Conservation (phyloP, 768 basidiomycete species). For the Lactifluus piperatus region DNA sequence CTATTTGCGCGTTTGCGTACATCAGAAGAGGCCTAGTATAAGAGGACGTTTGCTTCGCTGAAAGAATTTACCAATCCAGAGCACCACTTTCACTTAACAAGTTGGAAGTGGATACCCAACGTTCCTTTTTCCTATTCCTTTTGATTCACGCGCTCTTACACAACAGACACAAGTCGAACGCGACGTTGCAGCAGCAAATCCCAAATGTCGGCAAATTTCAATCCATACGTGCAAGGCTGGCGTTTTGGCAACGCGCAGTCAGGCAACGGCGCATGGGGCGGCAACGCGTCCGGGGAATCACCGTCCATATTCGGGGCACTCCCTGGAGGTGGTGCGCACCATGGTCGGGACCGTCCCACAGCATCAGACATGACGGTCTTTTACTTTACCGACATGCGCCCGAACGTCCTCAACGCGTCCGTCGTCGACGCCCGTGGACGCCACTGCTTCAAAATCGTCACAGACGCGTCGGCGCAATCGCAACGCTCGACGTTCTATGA, state of each 20-base stretch:
- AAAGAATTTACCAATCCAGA: background rate
- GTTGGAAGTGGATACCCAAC: background rate
- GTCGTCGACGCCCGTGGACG: constrained; percentile 17
- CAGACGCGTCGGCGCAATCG: constrained; percentile 12
- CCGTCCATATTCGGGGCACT: constrained; percentile 18
- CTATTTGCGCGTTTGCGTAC: background rate
- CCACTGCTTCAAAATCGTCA: constrained; percentile 11
- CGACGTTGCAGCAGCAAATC: too few relatives aligned
- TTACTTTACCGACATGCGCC: constrained; percentile 14
- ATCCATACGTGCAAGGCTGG: constrained; percentile 21
- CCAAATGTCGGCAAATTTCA: constrained; percentile 19
- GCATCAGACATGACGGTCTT: background rate
- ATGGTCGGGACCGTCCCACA: background rate
- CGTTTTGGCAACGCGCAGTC: constrained; percentile 5
- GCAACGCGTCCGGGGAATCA: background rate
- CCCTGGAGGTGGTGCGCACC: background rate
- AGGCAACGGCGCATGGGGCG: background rate
- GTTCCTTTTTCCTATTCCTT: background rate
- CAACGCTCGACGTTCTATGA: constrained; percentile 14
- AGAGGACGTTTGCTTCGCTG: background rate
- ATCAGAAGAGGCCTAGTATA: background rate
- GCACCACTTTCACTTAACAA: background rate
- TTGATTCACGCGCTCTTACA: too few relatives aligned
- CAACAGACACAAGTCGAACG: too few relatives aligned
- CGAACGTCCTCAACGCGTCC: constrained; percentile 19